phyloP scores from a whole-genome alignment of 352 stramenopile species.

The Globisporangium megalacanthum region DNA sequence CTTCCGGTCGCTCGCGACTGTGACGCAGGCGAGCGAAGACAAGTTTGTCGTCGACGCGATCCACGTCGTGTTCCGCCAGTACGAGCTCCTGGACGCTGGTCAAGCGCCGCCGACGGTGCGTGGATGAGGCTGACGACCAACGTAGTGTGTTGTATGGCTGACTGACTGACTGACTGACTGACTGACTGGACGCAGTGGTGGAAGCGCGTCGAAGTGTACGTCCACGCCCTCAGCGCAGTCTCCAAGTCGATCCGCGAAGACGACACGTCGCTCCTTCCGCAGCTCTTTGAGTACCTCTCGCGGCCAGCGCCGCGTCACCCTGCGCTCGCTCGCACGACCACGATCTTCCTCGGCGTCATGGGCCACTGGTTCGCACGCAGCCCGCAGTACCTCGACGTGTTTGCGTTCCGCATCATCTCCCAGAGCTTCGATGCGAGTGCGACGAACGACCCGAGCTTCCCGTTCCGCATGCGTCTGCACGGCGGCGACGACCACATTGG shows the following conservation, averaged over 20 bases:
- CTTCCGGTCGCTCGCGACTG: slow-evolving; percentile 72
- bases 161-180: background rate
- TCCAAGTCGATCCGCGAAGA: slow-evolving; percentile 79
- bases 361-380: slow-evolving; percentile 73
- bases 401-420: slow-evolving; percentile 65
- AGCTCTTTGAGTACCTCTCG: slow-evolving; percentile 69
- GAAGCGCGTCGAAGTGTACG: slow-evolving; percentile 74
- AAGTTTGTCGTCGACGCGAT: slow-evolving; percentile 76
- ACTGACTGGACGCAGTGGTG: slow-evolving; percentile 42
- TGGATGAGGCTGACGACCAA: background rate
- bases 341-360: slow-evolving; percentile 66
- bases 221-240: slow-evolving; percentile 72
- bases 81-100: slow-evolving; percentile 45
- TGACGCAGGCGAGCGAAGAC: slow-evolving; percentile 61
- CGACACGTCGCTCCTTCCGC: slow-evolving; percentile 67
- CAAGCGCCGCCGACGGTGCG: slow-evolving; percentile 21
- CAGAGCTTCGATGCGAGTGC: slow-evolving; percentile 55
- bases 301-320: slow-evolving; percentile 55
- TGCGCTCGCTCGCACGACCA: slow-evolving; percentile 51
- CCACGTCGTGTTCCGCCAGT: slow-evolving; percentile 66
- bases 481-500: slow-evolving; percentile 55
- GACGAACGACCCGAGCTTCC: slow-evolving; percentile 26
- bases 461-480: slow-evolving; percentile 37
- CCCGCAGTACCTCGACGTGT: slow-evolving; percentile 43
- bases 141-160: background rate